These are phyloP conservation scores for Pulveroboletus sp. DNA, from an alignment of 768 basidiomycete species.

Conservation along the genomic window DNA sequence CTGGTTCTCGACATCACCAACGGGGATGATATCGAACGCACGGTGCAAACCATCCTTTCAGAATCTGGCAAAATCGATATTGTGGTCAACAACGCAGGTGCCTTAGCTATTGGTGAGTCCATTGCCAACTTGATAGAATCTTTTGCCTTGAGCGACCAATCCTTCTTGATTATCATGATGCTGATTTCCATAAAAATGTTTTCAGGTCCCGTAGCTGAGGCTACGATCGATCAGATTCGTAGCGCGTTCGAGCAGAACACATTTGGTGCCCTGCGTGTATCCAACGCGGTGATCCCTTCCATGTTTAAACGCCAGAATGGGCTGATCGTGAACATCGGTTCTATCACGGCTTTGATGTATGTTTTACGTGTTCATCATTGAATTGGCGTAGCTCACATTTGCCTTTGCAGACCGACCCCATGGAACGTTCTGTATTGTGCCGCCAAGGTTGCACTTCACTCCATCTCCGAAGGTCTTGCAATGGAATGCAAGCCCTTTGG, in stretches of 20 bases:
- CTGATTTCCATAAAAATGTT: neutral
- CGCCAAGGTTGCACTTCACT: constrained; percentile 56
- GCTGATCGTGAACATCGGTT: constrained; percentile 73
- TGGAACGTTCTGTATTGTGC: constrained; percentile 65
- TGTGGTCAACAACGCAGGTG: constrained; percentile 78
- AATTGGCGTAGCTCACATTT: constrained; percentile 1
- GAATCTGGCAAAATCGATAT: constrained; percentile 66
- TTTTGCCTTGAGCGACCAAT: neutral
- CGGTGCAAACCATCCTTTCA: constrained; percentile 49
- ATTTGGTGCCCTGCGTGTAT: constrained; percentile 59
- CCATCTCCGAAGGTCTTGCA: constrained; percentile 59
- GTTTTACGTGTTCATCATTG: constrained; percentile 13
- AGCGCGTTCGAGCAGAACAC: constrained; percentile 67
- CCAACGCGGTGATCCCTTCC: constrained; percentile 62
- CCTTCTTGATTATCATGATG: too few relatives aligned
- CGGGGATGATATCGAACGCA: constrained; percentile 52
- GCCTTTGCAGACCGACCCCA: constrained; percentile 52
- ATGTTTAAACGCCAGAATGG: constrained; percentile 68
- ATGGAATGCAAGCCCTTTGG: constrained; percentile 78
- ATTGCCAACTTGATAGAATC: neutral
- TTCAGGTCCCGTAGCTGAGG: constrained; percentile 50
- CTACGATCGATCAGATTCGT: constrained; percentile 51
- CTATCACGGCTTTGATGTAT: constrained; percentile 60
- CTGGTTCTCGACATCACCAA: constrained; percentile 61
- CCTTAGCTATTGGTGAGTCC: constrained; percentile 41